phyloP scores from a whole-genome alignment of 1,284 basidiomycete species.

The Ceratobasidium theobromae region DNA sequence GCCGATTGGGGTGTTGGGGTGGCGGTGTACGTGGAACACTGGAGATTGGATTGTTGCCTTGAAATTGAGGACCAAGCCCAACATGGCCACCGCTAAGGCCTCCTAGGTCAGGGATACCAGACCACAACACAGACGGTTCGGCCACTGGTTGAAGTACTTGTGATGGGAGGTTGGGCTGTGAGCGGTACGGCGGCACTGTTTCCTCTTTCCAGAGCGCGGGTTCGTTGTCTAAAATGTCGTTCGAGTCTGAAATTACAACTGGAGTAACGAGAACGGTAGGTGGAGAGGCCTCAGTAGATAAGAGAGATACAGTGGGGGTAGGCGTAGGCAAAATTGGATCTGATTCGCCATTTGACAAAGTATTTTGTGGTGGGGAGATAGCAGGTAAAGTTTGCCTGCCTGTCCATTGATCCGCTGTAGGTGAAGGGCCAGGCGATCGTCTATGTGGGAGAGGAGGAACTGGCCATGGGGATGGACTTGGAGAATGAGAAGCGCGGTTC shows the following conservation, averaged over 20 bases:
- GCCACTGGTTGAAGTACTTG: neutral
- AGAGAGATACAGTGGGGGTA: neutral
- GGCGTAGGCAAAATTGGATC: neutral
- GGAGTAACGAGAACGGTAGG: constrained; percentile 21
- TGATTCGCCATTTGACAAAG: neutral
- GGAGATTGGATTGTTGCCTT: neutral
- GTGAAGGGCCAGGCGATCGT: neutral
- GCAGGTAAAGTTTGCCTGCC: too few species aligned
- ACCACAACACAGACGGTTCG: neutral
- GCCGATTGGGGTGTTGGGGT: constrained; percentile 13
- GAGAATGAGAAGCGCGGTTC: neutral
- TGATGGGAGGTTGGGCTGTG: neutral
- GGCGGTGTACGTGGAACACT: neutral
- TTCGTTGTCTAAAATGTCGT: neutral
- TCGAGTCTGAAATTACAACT: neutral
- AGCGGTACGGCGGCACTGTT: constrained; percentile 12
- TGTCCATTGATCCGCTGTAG: too few species aligned
- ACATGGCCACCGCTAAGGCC: neutral
- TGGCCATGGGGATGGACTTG: neutral
- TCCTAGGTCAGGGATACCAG: neutral
- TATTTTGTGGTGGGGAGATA: neutral
- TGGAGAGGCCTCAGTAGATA: neutral
- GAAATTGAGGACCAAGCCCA: neutral
- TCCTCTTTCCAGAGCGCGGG: neutral
- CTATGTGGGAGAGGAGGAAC: constrained; percentile 4